Percentiles rank a stretch among this genome's conserved stretches.
phyloP scores from a whole-genome alignment of 768 basidiomycete genomes.

The Phaeotremella fagi region DNA sequence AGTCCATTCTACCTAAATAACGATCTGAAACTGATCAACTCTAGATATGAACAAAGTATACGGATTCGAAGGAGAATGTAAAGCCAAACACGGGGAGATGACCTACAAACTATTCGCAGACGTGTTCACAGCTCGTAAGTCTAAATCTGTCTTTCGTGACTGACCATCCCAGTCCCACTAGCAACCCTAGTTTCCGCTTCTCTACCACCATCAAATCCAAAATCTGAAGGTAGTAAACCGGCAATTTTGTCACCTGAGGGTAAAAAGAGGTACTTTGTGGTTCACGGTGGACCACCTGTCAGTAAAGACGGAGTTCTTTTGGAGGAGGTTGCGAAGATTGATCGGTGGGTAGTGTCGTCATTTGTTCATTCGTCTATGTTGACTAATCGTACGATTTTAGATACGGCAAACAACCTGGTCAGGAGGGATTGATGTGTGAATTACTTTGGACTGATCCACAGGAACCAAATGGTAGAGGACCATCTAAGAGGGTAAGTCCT shows the following conservation, averaged over 20 bases:
- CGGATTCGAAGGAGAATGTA: constrained; percentile 67
- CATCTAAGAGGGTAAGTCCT: constrained; percentile 78
- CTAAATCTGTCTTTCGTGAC: background rate
- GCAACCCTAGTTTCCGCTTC: constrained; percentile 78
- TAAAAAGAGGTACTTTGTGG: constrained; percentile 82
- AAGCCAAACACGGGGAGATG: constrained; percentile 93
- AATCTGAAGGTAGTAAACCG: constrained; percentile 48
- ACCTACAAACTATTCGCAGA: constrained; percentile 95
- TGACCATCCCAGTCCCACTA: constrained; percentile 65
- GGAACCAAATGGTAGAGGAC: constrained; percentile 77
- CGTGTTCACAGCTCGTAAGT: constrained; percentile 80
- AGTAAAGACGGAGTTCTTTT: constrained; percentile 92
- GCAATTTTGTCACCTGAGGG: constrained; percentile 78
- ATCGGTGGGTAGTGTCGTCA: constrained; percentile 51
- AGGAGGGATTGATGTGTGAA: constrained; percentile 86
- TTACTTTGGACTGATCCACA: constrained; percentile 92
- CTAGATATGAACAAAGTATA: constrained; percentile 76
- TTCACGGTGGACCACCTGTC: constrained; percentile 86
- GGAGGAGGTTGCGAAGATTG: constrained; percentile 83
- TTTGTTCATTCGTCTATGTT: background rate
- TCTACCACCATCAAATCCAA: constrained; percentile 52
- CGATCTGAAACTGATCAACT: background rate
- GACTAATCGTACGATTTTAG: background rate
- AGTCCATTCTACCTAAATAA: background rate
- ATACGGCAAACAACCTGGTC: constrained; percentile 83